phyloP scores from a whole-genome alignment of 345 rosid genomes.

The Eucalyptus tenuipes region DNA sequence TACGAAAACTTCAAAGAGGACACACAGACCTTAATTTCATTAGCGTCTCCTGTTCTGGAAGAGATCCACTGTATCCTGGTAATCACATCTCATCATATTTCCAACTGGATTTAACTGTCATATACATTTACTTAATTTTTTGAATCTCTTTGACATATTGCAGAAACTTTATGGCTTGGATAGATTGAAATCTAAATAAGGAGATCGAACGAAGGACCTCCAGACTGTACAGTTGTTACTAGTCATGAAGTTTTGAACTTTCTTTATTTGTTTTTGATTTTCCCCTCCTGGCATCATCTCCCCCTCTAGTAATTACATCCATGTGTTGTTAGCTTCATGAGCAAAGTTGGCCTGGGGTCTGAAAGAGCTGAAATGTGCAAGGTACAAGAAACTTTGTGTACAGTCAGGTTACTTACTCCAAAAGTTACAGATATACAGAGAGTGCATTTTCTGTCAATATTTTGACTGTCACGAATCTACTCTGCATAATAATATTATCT shows the following conservation, averaged over 20 bases:
- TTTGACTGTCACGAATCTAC: neutral
- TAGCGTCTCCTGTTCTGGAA: slow-evolving; percentile 45
- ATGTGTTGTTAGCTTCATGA: neutral
- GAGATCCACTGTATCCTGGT: slow-evolving; percentile 61
- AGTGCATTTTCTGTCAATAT: neutral
- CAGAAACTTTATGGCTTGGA: slow-evolving; percentile 57
- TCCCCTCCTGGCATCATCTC: neutral
- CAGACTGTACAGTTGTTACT: neutral
- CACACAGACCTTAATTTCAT: slow-evolving; percentile 35
- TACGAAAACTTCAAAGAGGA: slow-evolving; percentile 42
- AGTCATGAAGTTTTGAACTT: neutral
- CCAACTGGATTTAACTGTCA: neutral
- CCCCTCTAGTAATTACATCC: neutral
- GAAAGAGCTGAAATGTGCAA: neutral
- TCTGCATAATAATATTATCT: neutral
- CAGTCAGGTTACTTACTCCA: neutral
- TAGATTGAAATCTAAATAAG: slow-evolving; percentile 40
- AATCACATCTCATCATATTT: neutral
- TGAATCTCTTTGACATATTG: neutral
- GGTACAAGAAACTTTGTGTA: neutral
- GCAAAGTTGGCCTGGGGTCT: neutral
- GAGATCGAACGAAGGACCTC: neutral
- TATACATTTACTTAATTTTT: neutral
- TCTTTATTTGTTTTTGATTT: neutral
- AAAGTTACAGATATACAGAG: neutral